A percentile compares a stretch with the other conserved stretches of the same genome.
Conservation (phyloP, 2,329 filamentous ascomycete genomes). For the Anisogramma anomala region DNA sequence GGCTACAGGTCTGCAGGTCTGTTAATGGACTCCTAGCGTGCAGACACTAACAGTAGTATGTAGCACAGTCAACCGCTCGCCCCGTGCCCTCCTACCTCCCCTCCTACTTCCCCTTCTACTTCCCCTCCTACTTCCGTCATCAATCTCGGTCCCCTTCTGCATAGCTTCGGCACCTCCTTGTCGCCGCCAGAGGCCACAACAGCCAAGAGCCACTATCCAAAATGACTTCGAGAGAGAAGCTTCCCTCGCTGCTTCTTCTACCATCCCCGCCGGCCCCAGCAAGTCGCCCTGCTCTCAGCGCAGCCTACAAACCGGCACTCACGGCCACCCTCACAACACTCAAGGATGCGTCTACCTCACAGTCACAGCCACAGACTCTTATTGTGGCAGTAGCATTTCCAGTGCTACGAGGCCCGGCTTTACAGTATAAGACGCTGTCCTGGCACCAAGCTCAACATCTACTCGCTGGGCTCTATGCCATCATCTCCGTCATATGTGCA, state of each 20-base stretch:
- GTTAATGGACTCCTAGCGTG: too few relatives aligned
- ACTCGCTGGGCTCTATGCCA: constrained; percentile 64
- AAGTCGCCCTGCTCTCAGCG: constrained; percentile 38
- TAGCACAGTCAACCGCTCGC: too few relatives aligned
- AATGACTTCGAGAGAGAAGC: constrained; percentile 15
- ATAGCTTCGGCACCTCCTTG: not conserved
- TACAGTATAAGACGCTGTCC: constrained; percentile 39
- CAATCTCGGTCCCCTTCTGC: not conserved
- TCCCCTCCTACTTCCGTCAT: not conserved
- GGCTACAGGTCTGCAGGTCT: too few relatives aligned
- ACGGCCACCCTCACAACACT: constrained; percentile 41
- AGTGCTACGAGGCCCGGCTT: constrained; percentile 41
- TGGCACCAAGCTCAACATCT: constrained; percentile 64
- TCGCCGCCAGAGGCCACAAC: not conserved
- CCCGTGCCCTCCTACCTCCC: too few relatives aligned
- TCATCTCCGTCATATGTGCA: constrained; percentile 62
- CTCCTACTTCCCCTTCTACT: not conserved
- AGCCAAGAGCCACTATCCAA: too few relatives aligned
- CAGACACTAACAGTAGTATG: too few relatives aligned
- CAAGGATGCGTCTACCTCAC: constrained; percentile 25
- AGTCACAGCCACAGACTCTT: too few relatives aligned
- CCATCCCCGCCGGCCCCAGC: constrained; percentile 49
- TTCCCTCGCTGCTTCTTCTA: constrained; percentile 49
- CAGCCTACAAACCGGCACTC: constrained; percentile 50
- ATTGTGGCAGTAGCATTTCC: constrained; percentile 51